These are phyloP conservation scores for Cryptococcus sp. DNA, from an alignment of 1,284 basidiomycete genomes.

Conservation along the genomic window DNA sequence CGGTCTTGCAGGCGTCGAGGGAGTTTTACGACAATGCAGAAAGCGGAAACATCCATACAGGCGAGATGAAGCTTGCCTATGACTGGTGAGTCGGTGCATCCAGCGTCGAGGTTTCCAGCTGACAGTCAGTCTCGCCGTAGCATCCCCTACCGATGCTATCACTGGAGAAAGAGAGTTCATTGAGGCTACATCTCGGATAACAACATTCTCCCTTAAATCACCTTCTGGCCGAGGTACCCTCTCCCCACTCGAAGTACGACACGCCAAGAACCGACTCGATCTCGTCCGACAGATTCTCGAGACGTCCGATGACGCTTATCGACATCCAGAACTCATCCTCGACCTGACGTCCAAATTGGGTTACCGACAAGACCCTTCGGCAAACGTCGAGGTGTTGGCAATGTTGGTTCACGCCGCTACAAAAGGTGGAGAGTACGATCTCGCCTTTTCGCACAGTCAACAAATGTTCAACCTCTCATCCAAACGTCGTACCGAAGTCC, in stretches of 20 bases:
- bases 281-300: slow-evolving; percentile 75
- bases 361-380: slow-evolving; percentile 60
- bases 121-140: slow-evolving; percentile 62
- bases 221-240: slow-evolving; percentile 58
- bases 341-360: slow-evolving; percentile 84
- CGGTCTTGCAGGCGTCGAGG: slow-evolving; percentile 69
- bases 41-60: slow-evolving; percentile 81
- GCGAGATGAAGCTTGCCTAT: slow-evolving; percentile 91
- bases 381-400: slow-evolving; percentile 71
- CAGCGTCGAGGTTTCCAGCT: not conserved
- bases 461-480: slow-evolving; percentile 62
- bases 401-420: slow-evolving; percentile 83
- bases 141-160: slow-evolving; percentile 59
- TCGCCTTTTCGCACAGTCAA: slow-evolving; percentile 65
- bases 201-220: slow-evolving; percentile 65
- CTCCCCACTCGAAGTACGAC: slow-evolving; percentile 81
- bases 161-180: slow-evolving; percentile 78
- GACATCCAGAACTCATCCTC: slow-evolving; percentile 80
- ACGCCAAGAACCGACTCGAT: slow-evolving; percentile 71
- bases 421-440: slow-evolving; percentile 66
- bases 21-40: slow-evolving; percentile 92
- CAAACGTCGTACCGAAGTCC: not conserved
- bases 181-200: slow-evolving; percentile 69
- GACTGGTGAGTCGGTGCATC: slow-evolving; percentile 67
- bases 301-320: slow-evolving; percentile 75